Evolutionary conservation across 2,329 filamentous ascomycete species (phyloP).

Genomic region (Fusarium hainanense): DNA sequence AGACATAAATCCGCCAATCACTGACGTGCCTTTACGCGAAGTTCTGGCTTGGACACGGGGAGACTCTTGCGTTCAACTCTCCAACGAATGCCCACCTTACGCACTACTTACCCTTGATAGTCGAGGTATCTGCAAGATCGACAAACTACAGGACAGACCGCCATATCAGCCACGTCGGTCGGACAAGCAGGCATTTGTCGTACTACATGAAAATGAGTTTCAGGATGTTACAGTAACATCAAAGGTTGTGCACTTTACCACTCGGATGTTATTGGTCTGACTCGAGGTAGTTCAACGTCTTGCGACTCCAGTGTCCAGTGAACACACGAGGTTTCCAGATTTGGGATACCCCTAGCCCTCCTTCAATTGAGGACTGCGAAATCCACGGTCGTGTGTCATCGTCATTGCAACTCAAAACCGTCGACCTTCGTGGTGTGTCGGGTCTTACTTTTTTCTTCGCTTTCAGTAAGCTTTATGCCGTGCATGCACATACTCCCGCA

Average conservation of each 20-base stretch:
- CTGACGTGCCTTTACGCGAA: neutral
- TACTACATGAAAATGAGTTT: neutral
- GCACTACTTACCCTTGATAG: conserved; percentile 13
- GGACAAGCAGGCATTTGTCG: conserved; percentile 5
- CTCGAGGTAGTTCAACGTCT: neutral
- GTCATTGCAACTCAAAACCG: conserved; percentile 12
- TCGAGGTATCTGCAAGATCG: conserved; percentile 7
- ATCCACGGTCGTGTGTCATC: conserved; percentile 13
- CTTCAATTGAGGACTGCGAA: conserved; percentile 2
- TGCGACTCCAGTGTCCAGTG: neutral
- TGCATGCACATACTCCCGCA: conserved; percentile 9
- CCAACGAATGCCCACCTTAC: neutral
- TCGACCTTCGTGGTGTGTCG: conserved; percentile 7
- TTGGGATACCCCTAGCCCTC: conserved; percentile 22
- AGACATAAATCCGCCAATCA: neutral
- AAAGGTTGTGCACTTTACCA: neutral
- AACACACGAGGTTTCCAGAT: conserved; percentile 6
- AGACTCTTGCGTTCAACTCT: neutral
- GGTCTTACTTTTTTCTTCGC: conserved; percentile 28
- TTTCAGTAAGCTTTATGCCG: conserved; percentile 18
- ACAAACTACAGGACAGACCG: neutral
- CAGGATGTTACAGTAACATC: neutral
- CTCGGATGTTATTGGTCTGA: neutral
- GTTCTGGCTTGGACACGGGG: conserved; percentile 12
- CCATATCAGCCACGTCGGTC: neutral